phyloP scores from a whole-genome alignment of 495 filamentous ascomycete genomes.

The Articulospora tetracladia region DNA sequence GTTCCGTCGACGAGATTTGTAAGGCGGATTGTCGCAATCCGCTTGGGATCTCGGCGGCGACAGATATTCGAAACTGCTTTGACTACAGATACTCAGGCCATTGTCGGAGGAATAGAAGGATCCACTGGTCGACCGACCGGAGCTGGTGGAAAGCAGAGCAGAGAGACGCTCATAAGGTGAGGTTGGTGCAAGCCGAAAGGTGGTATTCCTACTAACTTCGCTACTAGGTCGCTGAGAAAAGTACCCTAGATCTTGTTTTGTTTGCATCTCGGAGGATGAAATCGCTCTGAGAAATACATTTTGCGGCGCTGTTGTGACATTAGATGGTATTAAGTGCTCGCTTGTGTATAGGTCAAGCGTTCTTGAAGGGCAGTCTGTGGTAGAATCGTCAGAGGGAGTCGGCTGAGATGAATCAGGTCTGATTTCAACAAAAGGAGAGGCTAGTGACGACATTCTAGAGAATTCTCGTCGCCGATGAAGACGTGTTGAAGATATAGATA shows the following conservation, averaged over 20 bases:
- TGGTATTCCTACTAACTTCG: background rate
- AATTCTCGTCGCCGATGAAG: background rate
- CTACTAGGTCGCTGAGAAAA: too few species aligned
- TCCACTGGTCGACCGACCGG: background rate
- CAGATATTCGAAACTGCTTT: conserved; percentile 5
- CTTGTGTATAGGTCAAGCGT: background rate
- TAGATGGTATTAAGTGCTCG: background rate
- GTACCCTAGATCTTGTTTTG: background rate
- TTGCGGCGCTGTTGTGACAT: too few species aligned
- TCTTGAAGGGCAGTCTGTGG: background rate
- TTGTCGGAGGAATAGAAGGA: conserved; percentile 2
- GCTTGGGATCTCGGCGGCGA: background rate
- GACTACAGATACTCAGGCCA: conserved; percentile 4
- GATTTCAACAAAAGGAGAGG: background rate
- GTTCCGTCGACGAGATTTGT: conserved; percentile 1
- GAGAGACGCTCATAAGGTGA: conserved; percentile 8
- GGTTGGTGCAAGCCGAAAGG: background rate
- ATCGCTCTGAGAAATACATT: background rate
- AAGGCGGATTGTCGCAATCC: conserved; percentile 14
- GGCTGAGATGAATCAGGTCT: background rate
- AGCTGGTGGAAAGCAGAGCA: background rate
- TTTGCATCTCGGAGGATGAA: background rate
- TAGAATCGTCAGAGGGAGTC: background rate
- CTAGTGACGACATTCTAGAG: background rate
- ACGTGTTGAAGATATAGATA: background rate